Conservation (phyloP, 208 protist genomes). For the Crithidia sp. region DNA sequence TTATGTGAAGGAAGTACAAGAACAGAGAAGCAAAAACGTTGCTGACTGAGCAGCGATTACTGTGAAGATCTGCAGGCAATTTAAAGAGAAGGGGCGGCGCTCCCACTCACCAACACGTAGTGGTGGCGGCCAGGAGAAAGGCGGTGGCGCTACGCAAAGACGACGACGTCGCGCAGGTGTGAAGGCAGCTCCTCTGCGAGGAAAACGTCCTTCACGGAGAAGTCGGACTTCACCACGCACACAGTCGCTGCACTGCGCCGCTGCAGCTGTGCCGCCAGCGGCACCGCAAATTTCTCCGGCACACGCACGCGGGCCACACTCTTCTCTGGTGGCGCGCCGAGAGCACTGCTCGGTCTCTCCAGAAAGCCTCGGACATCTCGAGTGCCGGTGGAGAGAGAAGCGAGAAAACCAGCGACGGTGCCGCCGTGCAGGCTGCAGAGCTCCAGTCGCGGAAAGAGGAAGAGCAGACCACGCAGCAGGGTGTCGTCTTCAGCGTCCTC, state of each 20-base stretch:
- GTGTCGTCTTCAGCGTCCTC: not conserved
- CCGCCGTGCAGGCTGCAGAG: conserved; percentile 11
- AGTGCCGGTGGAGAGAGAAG: not conserved
- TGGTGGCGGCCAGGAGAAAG: too few relatives aligned
- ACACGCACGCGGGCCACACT: not conserved
- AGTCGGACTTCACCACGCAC: conserved; percentile 8
- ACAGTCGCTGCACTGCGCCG: not conserved
- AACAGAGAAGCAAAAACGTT: not conserved
- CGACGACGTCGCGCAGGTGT: conserved; percentile 1
- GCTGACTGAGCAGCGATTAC: not conserved
- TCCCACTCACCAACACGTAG: too few relatives aligned
- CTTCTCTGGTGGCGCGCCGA: not conserved
- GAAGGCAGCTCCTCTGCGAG: not conserved
- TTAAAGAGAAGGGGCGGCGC: not conserved
- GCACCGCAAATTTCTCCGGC: not conserved
- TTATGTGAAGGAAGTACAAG: not conserved
- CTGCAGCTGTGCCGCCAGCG: not conserved
- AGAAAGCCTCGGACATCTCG: not conserved
- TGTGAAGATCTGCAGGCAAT: not conserved
- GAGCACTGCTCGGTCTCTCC: not conserved
- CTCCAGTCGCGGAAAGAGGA: conserved; percentile 9
- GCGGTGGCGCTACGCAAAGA: not conserved
- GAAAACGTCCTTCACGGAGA: conserved; percentile 11
- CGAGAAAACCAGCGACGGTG: not conserved
- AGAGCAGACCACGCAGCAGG: conserved; percentile 21